phyloP scores from a whole-genome alignment of 2,329 filamentous ascomycete genomes.

The Didymella arachidicola region DNA sequence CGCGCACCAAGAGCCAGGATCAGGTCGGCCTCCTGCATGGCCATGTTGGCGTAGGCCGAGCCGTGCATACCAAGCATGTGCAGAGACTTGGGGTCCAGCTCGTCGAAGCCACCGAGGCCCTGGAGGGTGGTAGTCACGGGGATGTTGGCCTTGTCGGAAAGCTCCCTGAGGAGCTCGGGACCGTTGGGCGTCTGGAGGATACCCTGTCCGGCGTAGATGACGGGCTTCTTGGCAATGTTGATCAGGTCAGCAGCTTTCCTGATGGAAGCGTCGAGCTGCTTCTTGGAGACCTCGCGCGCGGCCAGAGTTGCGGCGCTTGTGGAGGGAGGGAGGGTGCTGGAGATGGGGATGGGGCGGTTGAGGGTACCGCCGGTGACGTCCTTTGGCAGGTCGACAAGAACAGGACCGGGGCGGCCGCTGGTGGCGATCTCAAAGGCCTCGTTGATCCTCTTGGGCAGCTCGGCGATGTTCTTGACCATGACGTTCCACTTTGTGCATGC shows the following conservation, averaged over 20 bases:
- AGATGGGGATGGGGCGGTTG: conserved; percentile 81
- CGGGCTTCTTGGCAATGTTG: conserved; percentile 89
- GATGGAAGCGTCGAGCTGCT: conserved; percentile 77
- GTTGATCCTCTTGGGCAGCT: conserved; percentile 92
- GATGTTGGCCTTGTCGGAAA: conserved; percentile 89
- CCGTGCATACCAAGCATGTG: conserved; percentile 99
- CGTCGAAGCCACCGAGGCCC: conserved; percentile 89
- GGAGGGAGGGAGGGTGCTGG: conserved; percentile 75
- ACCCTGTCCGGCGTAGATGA: conserved; percentile 95
- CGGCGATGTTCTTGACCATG: conserved; percentile 94
- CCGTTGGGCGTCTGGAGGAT: conserved; percentile 82
- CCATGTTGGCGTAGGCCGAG: conserved; percentile 95
- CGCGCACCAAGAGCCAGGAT: conserved; percentile 93
- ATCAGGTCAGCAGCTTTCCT: conserved; percentile 80
- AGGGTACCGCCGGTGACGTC: conserved; percentile 90
- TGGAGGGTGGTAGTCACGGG: conserved; percentile 96
- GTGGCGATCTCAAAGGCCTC: conserved; percentile 99
- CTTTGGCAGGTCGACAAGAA: conserved; percentile 94
- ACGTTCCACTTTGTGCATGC: conserved; percentile 99
- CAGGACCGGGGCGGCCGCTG: conserved; percentile 89
- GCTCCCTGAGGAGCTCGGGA: conserved; percentile 77
- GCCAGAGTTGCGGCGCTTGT: conserved; percentile 87
- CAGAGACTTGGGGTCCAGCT: conserved; percentile 90
- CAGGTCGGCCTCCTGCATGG: conserved; percentile 95
- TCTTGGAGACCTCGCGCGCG: conserved; percentile 74